phyloP scores from a whole-genome alignment of 1,139 yeast genomes.

The Saccharomycopsis phalli region DNA sequence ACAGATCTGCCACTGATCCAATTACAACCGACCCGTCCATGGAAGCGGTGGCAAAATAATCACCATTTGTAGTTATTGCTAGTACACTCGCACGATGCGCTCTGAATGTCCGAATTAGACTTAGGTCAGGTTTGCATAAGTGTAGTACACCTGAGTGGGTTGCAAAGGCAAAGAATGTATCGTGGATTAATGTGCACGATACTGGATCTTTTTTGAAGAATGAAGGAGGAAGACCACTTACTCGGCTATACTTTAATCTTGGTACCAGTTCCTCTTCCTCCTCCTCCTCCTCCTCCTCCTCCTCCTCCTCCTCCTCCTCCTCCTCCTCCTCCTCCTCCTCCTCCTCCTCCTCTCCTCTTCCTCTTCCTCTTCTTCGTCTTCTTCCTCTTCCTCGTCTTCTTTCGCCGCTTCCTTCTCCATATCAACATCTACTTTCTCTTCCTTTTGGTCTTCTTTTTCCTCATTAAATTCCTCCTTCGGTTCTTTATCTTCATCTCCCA shows the following conservation, averaged over 20 bases:
- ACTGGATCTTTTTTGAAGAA: conserved; percentile 71
- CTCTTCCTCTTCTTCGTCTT: conserved; percentile 18
- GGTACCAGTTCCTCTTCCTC: conserved; percentile 47
- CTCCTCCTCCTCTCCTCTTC: conserved; percentile 20
- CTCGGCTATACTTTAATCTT: conserved; percentile 58
- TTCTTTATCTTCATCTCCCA: not conserved
- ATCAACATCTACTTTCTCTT: conserved; percentile 21
- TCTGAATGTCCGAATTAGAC: conserved; percentile 58
- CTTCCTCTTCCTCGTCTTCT: conserved; percentile 21
- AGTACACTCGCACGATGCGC: conserved; percentile 84
- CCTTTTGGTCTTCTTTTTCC: conserved; percentile 19
- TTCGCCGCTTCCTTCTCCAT: conserved; percentile 22
- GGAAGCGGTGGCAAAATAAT: conserved; percentile 74
- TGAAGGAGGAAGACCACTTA: conserved; percentile 53
- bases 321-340: conserved; percentile 20
- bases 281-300: conserved; percentile 28
- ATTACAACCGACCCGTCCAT: conserved; percentile 90
- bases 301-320: conserved; percentile 21
- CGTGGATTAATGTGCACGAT: conserved; percentile 56
- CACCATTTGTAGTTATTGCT: conserved; percentile 63
- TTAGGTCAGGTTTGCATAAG: conserved; percentile 49
- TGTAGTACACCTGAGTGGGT: conserved; percentile 84
- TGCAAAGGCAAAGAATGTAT: conserved; percentile 62
- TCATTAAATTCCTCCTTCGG: conserved; percentile 3
- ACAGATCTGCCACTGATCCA: conserved; percentile 55